These are phyloP conservation scores for Saksenaea vasiformis DNA, from an alignment of 371 early-diverging fungal genomes.

Conservation along the genomic window DNA sequence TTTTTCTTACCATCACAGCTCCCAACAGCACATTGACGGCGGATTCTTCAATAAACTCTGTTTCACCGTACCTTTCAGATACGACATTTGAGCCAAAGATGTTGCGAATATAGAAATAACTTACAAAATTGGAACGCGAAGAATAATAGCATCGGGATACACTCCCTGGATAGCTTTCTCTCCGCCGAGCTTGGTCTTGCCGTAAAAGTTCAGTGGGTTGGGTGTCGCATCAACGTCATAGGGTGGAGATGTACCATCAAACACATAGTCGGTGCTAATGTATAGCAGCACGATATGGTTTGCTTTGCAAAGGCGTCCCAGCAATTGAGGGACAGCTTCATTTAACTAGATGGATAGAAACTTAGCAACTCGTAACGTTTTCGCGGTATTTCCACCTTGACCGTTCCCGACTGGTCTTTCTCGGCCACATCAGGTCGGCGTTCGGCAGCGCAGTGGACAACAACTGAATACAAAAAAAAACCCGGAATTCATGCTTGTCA, in stretches of 20 bases:
- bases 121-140: slow-evolving; percentile 82
- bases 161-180: slow-evolving; percentile 65
- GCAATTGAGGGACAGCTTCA: slow-evolving; percentile 57
- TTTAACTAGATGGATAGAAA: slow-evolving; percentile 54
- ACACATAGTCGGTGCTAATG: slow-evolving; percentile 92
- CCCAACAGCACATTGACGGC: slow-evolving; percentile 77
- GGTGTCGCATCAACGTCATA: slow-evolving; percentile 71
- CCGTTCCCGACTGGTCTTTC: slow-evolving; percentile 56
- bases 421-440: slow-evolving; percentile 86
- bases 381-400: slow-evolving; percentile 39
- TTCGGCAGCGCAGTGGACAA: slow-evolving; percentile 89
- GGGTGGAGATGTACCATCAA: slow-evolving; percentile 83
- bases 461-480: slow-evolving; percentile 28
- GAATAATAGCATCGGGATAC: slow-evolving; percentile 62
- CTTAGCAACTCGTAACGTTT: background rate
- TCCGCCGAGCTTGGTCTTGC: slow-evolving; percentile 73
- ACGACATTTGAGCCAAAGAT: background rate
- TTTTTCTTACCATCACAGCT: slow-evolving; percentile 47
- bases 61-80: slow-evolving; percentile 60
- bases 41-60: slow-evolving; percentile 72
- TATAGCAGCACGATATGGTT: slow-evolving; percentile 66
- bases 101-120: background rate
- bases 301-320: slow-evolving; percentile 57
- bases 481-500: too few species aligned
- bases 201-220: slow-evolving; percentile 85